These are phyloP conservation scores for Emergomyces orientalis DNA, from an alignment of 2,329 filamentous ascomycete genomes.

Conservation along the genomic window DNA sequence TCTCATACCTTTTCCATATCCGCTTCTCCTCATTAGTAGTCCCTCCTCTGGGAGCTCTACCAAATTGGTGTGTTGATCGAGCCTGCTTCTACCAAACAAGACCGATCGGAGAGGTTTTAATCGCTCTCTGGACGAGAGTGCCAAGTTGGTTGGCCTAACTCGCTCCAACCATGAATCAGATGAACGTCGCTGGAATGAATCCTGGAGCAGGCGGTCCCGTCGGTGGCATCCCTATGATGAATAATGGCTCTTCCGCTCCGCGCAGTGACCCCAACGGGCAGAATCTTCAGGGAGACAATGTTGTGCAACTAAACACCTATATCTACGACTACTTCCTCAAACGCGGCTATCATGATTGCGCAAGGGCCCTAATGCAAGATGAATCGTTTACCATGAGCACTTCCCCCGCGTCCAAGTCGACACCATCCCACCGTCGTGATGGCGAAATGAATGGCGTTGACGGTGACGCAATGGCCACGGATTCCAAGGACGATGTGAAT, in stretches of 20 bases:
- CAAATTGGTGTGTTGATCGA: not conserved
- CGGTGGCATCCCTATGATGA: slow-evolving; percentile 49
- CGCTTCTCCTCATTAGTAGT: not conserved
- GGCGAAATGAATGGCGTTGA: slow-evolving; percentile 63
- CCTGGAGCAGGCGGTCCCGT: slow-evolving; percentile 47
- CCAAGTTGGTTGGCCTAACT: slow-evolving; percentile 28
- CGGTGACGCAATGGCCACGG: slow-evolving; percentile 72
- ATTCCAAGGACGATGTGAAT: slow-evolving; percentile 63
- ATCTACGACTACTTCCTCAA: slow-evolving; percentile 72
- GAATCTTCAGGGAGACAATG: slow-evolving; percentile 29
- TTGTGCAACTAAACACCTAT: slow-evolving; percentile 50
- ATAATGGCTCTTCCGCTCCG: slow-evolving; percentile 40
- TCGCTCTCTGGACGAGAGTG: slow-evolving; percentile 20
- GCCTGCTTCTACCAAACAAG: not conserved
- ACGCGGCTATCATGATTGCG: slow-evolving; percentile 73
- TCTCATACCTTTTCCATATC: not conserved
- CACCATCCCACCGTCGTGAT: slow-evolving; percentile 54
- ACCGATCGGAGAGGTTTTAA: not conserved
- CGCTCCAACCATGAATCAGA: slow-evolving; percentile 43
- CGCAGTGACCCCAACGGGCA: slow-evolving; percentile 34
- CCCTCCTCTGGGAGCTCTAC: not conserved
- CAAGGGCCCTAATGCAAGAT: slow-evolving; percentile 61
- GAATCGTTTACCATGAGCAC: slow-evolving; percentile 51
- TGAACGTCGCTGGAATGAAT: slow-evolving; percentile 48
- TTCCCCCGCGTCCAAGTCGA: slow-evolving; percentile 47